These are phyloP conservation scores for Stipa capillata DNA, from an alignment of 176 grass and related monocot species.

Conservation along the genomic window DNA sequence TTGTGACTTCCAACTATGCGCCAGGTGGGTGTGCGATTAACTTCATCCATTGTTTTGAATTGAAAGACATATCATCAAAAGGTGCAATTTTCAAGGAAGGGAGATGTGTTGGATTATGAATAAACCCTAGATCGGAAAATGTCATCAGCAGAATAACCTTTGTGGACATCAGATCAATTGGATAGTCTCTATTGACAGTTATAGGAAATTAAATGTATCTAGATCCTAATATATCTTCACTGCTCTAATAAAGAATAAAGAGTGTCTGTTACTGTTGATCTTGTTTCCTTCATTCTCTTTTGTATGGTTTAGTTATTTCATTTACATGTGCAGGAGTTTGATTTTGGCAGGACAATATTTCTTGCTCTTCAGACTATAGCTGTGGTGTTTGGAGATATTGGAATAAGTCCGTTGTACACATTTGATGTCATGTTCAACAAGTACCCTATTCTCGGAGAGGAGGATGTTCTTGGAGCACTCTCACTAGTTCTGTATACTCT, in stretches of 20 bases:
- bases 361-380: constrained; percentile 86
- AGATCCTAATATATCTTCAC: background rate
- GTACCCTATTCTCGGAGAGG: constrained; percentile 57
- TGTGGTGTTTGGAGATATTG: constrained; percentile 93
- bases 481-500: constrained; percentile 90
- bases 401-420: constrained; percentile 86
- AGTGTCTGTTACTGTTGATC: background rate
- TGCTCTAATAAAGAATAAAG: background rate
- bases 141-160: background rate
- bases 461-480: constrained; percentile 91
- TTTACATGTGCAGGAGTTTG: constrained; percentile 63
- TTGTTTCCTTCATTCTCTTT: constrained; percentile 34
- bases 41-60: background rate
- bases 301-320: constrained; percentile 35
- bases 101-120: background rate
- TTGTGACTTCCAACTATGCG: background rate
- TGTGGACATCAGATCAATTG: background rate
- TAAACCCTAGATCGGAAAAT: background rate
- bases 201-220: background rate
- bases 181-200: background rate
- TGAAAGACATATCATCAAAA: background rate
- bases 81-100: background rate
- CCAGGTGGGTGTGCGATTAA: background rate
- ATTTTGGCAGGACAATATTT: constrained; percentile 66
- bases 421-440: constrained; percentile 94